phyloP scores from a whole-genome alignment of 2,329 filamentous ascomycete species.

The Rutstroemia sp. region DNA sequence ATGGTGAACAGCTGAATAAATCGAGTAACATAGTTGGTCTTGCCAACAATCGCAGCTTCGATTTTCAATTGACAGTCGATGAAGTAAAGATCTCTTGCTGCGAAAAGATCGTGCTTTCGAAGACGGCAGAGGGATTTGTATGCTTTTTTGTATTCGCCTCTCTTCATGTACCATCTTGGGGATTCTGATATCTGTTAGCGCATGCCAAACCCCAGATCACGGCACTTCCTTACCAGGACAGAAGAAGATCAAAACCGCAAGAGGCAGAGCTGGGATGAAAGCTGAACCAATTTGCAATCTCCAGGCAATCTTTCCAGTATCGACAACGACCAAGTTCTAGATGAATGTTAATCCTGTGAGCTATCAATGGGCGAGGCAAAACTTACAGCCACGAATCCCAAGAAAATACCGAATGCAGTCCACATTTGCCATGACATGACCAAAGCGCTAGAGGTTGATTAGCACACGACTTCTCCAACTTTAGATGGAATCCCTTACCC shows the following conservation, averaged over 20 bases:
- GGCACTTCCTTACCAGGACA: conserved; percentile 37
- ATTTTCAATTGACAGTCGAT: conserved; percentile 43
- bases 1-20: conserved; percentile 62
- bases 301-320: conserved; percentile 52
- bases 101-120: conserved; percentile 51
- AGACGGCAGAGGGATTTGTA: conserved; percentile 52
- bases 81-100: conserved; percentile 55
- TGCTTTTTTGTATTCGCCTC: conserved; percentile 37
- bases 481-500: conserved; percentile 17
- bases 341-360: not conserved
- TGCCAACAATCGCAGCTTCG: conserved; percentile 23
- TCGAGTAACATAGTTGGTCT: conserved; percentile 48
- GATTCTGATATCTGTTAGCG: conserved; percentile 33
- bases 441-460: conserved; percentile 39
- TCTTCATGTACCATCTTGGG: conserved; percentile 42
- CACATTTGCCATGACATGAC: conserved; percentile 81
- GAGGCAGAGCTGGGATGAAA: conserved; percentile 52
- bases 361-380: no score
- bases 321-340: conserved; percentile 37
- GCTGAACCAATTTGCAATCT: conserved; percentile 56
- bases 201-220: not conserved
- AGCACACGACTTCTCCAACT: not conserved
- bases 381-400: conserved; percentile 30
- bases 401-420: conserved; percentile 54
- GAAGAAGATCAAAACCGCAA: conserved; percentile 52